Conservation (phyloP, 305 asterid genomes). For the Solanum hybrid region DNA sequence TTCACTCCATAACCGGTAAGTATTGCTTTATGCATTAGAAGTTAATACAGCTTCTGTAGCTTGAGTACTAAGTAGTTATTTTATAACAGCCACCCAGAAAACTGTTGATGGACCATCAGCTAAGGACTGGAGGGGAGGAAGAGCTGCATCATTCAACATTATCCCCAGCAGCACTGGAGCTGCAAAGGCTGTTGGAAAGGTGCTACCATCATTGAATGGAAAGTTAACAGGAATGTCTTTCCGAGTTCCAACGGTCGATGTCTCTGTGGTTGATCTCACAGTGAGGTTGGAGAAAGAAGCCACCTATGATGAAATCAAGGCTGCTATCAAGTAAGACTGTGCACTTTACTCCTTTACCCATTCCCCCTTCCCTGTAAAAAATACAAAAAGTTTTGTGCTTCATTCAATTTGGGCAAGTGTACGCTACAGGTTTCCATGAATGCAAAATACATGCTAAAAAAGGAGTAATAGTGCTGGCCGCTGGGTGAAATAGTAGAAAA, state of each 20-base stretch:
- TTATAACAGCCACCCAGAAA: conserved; percentile 49
- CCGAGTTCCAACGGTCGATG: conserved; percentile 27
- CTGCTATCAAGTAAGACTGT: conserved; percentile 17
- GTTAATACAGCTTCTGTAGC: neutral
- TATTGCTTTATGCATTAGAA: neutral
- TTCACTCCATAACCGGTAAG: conserved; percentile 59
- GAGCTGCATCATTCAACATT: conserved; percentile 72
- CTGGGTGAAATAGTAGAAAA: neutral
- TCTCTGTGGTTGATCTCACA: conserved; percentile 25
- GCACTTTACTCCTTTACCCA: neutral
- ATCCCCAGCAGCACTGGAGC: conserved; percentile 78
- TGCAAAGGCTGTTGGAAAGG: conserved; percentile 41
- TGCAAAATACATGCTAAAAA: neutral
- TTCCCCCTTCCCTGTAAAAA: neutral
- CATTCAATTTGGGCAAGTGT: neutral
- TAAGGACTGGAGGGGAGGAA: conserved; percentile 83
- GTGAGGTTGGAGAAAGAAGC: conserved; percentile 25
- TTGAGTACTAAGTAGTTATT: neutral
- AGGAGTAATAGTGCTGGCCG: neutral
- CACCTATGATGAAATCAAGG: conserved; percentile 25
- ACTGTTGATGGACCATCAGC: conserved; percentile 78
- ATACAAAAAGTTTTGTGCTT: neutral
- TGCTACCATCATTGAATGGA: conserved; percentile 27
- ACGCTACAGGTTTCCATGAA: neutral
- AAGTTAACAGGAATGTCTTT: conserved; percentile 27